These are phyloP conservation scores for Leptodermis oblonga DNA, from an alignment of 257 asterid genomes.

Conservation along the genomic window DNA sequence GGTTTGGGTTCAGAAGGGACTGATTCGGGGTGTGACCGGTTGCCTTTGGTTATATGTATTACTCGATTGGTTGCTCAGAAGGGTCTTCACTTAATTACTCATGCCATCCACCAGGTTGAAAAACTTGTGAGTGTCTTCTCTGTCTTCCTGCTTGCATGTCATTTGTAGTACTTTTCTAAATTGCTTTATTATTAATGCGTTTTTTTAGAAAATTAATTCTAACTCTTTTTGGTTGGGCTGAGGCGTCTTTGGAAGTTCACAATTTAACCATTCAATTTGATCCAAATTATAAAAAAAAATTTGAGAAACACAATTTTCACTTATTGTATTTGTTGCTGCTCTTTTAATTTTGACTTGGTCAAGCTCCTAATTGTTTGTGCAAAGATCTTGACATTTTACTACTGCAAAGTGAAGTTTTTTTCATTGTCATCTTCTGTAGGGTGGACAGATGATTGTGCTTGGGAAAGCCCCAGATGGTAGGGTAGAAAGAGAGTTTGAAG, in stretches of 20 bases:
- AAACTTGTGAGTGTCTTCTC: constrained; percentile 45
- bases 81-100: constrained; percentile 80
- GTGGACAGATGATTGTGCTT: constrained; percentile 75
- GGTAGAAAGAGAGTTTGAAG: constrained; percentile 74
- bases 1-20: constrained; percentile 54
- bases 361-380: neutral
- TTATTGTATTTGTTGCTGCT: neutral
- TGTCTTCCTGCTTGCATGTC: neutral
- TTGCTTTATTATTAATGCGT: too few species aligned
- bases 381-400: neutral
- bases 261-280: too few species aligned
- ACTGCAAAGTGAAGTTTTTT: neutral
- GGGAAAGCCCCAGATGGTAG: constrained; percentile 87
- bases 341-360: neutral
- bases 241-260: too few species aligned
- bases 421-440: constrained; percentile 39
- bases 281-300: too few species aligned
- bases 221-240: too few species aligned
- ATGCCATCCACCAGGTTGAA: constrained; percentile 57
- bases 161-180: neutral
- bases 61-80: constrained; percentile 88
- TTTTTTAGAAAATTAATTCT: too few species aligned
- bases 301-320: neutral
- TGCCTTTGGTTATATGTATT: constrained; percentile 75
- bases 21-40: constrained; percentile 22